phyloP scores from a whole-genome alignment of 192 early-diverging fungal genomes.

The Umbelopsis isabellina region DNA sequence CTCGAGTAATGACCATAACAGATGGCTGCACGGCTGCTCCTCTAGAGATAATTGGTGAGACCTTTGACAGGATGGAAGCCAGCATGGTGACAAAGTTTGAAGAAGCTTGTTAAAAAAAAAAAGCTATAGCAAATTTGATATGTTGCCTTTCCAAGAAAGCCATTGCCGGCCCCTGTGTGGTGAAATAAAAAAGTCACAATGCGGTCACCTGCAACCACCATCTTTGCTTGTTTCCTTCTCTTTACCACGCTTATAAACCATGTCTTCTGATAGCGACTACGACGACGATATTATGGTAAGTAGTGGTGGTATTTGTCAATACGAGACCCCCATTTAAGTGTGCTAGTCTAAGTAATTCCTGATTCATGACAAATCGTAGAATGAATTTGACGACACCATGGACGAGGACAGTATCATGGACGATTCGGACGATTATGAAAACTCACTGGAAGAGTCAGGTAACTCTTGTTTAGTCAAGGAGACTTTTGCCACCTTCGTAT shows the following conservation, averaged over 20 bases:
- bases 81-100: conserved; percentile 11
- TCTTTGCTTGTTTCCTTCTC: neutral
- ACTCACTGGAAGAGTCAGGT: conserved; percentile 26
- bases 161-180: neutral
- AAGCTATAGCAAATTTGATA: neutral
- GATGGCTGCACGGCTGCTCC: neutral
- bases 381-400: conserved; percentile 34
- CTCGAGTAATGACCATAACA: neutral
- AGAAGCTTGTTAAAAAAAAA: neutral
- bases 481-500: neutral
- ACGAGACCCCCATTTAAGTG: neutral
- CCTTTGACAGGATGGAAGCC: conserved; percentile 16
- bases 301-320: no score
- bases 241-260: conserved; percentile 14
- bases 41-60: conserved; percentile 4
- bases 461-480: neutral
- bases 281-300: conserved; percentile 35
- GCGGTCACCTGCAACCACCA: conserved; percentile 3
- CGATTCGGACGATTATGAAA: conserved; percentile 25
- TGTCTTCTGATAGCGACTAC: conserved; percentile 40
- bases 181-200: conserved; percentile 15
- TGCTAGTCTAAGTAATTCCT: neutral
- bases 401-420: conserved; percentile 30
- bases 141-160: neutral
- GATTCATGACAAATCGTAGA: conserved; percentile 11